These are phyloP conservation scores for Saksenaea oblongispora DNA, from an alignment of 371 early-diverging fungal genomes.

Conservation along the genomic window DNA sequence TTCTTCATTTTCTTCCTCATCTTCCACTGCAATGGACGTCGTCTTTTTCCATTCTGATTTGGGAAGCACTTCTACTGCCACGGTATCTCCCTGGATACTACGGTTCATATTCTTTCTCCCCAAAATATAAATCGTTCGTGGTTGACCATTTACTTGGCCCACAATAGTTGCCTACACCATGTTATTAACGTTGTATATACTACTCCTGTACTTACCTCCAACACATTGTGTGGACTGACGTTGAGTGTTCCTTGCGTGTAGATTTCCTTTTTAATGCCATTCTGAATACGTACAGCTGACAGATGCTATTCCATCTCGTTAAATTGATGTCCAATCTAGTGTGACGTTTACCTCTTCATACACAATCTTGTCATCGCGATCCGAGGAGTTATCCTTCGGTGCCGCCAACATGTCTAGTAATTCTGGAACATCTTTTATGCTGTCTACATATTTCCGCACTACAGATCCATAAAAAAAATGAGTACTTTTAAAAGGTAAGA, in stretches of 20 bases:
- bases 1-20: constrained; percentile 57
- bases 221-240: constrained; percentile 83
- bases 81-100: constrained; percentile 88
- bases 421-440: constrained; percentile 68
- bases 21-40: constrained; percentile 73
- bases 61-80: constrained; percentile 89
- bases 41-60: constrained; percentile 79
- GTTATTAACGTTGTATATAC: not conserved
- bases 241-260: constrained; percentile 82
- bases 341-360: constrained; percentile 57
- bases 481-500: not conserved
- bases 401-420: constrained; percentile 87
- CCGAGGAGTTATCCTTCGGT: constrained; percentile 39
- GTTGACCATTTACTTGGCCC: constrained; percentile 74
- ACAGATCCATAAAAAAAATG: not conserved
- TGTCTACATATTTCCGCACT: constrained; percentile 57
- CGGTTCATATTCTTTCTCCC: constrained; percentile 90
- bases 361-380: constrained; percentile 46
- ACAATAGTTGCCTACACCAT: constrained; percentile 68
- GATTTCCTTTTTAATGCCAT: constrained; percentile 82
- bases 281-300: constrained; percentile 70
- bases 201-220: constrained; percentile 58
- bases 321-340: not conserved
- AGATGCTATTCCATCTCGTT: constrained; percentile 56
- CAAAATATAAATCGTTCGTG: constrained; percentile 72